Base-by-base conservation (phyloP, 495 filamentous ascomycete genomes). In the Barbatosphaeria neglecta region DNA sequence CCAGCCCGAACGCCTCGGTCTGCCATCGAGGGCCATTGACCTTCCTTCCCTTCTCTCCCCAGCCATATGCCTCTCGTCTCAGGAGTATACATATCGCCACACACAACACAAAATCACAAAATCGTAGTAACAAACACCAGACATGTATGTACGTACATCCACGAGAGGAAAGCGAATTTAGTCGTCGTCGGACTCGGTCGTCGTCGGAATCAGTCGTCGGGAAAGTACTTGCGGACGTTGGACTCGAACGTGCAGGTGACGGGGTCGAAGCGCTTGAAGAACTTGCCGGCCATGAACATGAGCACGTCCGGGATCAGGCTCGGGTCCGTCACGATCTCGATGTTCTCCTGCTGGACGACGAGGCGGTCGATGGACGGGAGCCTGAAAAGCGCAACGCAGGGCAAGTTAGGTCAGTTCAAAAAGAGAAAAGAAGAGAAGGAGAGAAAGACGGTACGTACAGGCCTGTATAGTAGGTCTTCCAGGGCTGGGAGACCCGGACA, bases 291-390 rank as follows among this genome's bases (percentile, higher is more conserved):
- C 50, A 90, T 68, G 42, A 66, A 67, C 50, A 82, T 72, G 43
- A 95, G 64, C 4, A 69, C 67, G 10, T 64, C 58, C 0, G 78
- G 52, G 50, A 69, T 35, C 52, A 62, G 44, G 7, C 52, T 57
- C 28, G 65, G 65, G 35, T 76, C 66, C 2, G 67, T 59, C 37
- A 87, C 64, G 19, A 81, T 70, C 45, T 78, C 72, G 42, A 95
- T 84, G 53, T 92, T 96, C 52, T 95, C 87, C 64, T 95, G 85
- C 6, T 87, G 85, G 6, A 96, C 85, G 80, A 59, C 87, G 72
- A 53, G 79, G 61, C 63, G 74, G 78, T 59, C 78, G 70, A 49
- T 28, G 23, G 22, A 49, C 15, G 55, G 44, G 51, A 46, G 53
- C 40, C 56, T 61, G 45, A 31, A 31, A 37, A 13, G 15, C 24